A percentile compares a stretch with the other conserved stretches of the same genome.
Conservation (phyloP, 73 alveolate species). For the Stentor roeselii region DNA sequence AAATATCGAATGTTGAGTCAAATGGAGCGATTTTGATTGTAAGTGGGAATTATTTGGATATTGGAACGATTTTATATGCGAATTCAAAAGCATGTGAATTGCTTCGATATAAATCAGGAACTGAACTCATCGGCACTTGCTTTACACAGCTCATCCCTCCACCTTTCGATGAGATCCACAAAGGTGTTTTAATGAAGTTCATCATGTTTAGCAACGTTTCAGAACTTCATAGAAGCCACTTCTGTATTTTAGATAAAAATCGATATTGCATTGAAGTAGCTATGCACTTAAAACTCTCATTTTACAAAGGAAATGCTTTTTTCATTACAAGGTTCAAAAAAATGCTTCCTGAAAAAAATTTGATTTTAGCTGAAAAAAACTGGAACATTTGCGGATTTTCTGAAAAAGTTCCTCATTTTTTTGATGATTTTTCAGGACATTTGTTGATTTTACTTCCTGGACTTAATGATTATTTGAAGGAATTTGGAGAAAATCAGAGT, state of each 20-base stretch:
- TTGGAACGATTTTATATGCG: conserved; percentile 7
- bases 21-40: neutral
- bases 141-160: conserved; percentile 15
- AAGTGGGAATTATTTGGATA: neutral
- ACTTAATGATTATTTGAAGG: neutral
- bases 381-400: neutral
- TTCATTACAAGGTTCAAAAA: neutral
- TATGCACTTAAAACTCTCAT: conserved; percentile 1
- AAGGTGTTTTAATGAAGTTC: neutral
- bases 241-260: neutral
- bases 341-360: neutral
- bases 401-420: neutral
- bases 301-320: neutral
- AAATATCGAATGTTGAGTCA: neutral
- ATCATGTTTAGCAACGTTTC: neutral
- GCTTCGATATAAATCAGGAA: neutral
- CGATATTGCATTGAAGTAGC: neutral
- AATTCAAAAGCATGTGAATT: neutral
- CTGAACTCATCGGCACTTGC: neutral
- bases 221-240: neutral
- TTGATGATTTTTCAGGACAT: neutral
- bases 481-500: neutral
- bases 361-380: neutral
- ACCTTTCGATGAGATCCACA: conserved; percentile 20
- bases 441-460: neutral